Evolutionary conservation across 805 yeast species (phyloP), one percentile per base, ranked within the genome.

Genomic region (Schwanniomyces sp.): DNA sequence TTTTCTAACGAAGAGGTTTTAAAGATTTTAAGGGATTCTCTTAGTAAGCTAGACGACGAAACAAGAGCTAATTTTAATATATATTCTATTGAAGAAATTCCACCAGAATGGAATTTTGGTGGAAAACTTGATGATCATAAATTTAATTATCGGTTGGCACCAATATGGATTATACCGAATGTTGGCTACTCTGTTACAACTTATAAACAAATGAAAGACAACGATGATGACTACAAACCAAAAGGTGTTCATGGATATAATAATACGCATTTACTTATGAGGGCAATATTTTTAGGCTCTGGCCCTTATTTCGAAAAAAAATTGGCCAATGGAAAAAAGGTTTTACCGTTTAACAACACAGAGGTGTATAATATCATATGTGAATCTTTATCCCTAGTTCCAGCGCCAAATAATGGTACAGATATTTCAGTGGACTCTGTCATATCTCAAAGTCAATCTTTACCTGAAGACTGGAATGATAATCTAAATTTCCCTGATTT

Each of bases 231-330:
- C 11, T 85, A 84, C 60, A 61, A 62, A n/a, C 87, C 89, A 3
- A 72, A 72, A 46, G 97, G 96, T 7, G 86, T 86, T 0, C 96
- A 89, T 64, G 97, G 97, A 1, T 91, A 88, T 63, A 82, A 86
- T 58, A 87, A 86, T 58, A 76, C 85, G 0, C 89, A 85, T 51
- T 77, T 85, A 6, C 69, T 90, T 48, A 91, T 91, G 96, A 70
- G 96, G 43, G 91, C 96, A 0, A 56, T 88, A 8, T 91, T 92
- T 62, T 56, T 89, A 36, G 96, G 86, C 0, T 63, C 76, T 1
- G 98, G 98, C 0, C 97, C 97, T 0, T 87, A 77, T 58, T 91
- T 91, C 64, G 59, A 67, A 34, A 49, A 56, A 21, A 66, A 61
- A 34, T 64, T 73, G 16, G n/a, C 29, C 4, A 46, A 57, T 16